Evolutionary conservation across 345 rosid species (phyloP).

Genomic region (Euclidium syriacum): DNA sequence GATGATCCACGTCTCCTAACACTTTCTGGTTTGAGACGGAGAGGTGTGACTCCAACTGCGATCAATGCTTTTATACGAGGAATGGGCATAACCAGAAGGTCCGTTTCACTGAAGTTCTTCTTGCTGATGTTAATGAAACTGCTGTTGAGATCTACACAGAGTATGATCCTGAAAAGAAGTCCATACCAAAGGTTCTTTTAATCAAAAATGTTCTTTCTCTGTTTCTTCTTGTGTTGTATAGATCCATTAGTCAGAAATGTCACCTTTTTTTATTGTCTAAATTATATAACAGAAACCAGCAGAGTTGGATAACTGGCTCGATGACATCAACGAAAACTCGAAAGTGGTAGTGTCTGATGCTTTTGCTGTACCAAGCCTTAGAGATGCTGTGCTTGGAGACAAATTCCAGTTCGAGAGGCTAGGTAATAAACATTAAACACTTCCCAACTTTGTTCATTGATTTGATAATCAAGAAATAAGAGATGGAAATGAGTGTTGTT

Average conservation of each 20-base stretch:
- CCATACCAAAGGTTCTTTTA: slow-evolving; percentile 57
- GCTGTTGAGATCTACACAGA: slow-evolving; percentile 55
- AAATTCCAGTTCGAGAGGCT: slow-evolving; percentile 77
- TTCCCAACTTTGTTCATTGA: too few species aligned
- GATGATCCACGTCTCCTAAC: slow-evolving; percentile 89
- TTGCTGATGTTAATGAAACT: slow-evolving; percentile 63
- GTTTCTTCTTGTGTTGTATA: neutral
- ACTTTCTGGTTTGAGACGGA: slow-evolving; percentile 66
- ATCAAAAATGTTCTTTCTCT: slow-evolving; percentile 6
- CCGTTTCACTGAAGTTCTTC: slow-evolving; percentile 10
- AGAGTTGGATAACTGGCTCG: slow-evolving; percentile 71
- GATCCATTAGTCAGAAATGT: neutral
- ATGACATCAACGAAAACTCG: slow-evolving; percentile 53
- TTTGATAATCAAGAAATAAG: too few species aligned
- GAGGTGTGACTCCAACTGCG: slow-evolving; percentile 71
- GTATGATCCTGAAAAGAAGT: slow-evolving; percentile 63
- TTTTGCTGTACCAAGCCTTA: slow-evolving; percentile 47
- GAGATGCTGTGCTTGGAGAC: slow-evolving; percentile 48
- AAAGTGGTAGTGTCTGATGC: slow-evolving; percentile 46
- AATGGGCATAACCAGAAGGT: slow-evolving; percentile 86
- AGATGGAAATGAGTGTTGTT: too few species aligned
- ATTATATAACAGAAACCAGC: slow-evolving; percentile 47
- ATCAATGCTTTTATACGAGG: slow-evolving; percentile 71
- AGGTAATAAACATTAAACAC: slow-evolving; percentile 40
- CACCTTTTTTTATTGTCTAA: neutral